Base-by-base conservation (phyloP, 192 early-diverging fungal genomes). In the Thamnidium elegans region DNA sequence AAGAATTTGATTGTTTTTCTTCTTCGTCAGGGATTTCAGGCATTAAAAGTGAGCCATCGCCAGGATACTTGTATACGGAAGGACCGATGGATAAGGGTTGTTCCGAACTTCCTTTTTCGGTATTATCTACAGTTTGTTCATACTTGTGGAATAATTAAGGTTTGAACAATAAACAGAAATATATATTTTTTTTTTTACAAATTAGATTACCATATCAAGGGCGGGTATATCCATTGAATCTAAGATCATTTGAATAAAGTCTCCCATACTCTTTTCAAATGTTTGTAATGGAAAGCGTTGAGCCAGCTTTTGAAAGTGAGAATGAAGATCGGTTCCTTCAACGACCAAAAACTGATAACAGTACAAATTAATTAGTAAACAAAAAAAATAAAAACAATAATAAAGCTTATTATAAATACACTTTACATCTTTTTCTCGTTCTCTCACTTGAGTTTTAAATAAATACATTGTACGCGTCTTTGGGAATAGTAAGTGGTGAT, bases 221-320 rank as follows among this genome's bases (percentile, higher is more conserved):
- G 73, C 74, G 34, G 81, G 81, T 8, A 69, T 66, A 7, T 51
- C 76, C 55, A 83, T 71, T 1, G 77, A 65, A 46, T 78, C 76
- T 15, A 75, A 72, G 0, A 73, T 70, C 56, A 77, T 75, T 52
- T 67, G 60, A 51, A 83, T 75, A 53, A 78, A 80, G 7, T 80
- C 76, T 36, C 72, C 67, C 76, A 83, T 83, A n/a, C 68, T 70
- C 21, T 73, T 70, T 60, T 80, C 78, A 70, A 83, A 80, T n/a
- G 70, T 59, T 21, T 71, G 71, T 6, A 74, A 34, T 1, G 81
- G 81, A 60, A 77, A 80, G 44, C 65, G 65, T 56, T 67, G 52
- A 3, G 78, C 78, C 30, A 83, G 34, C 1, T 63, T 47, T 21
- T 63, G 61, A 73, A 80, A 79, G 54, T 83, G 81, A 1, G 67